Evolutionary conservation across 1,284 basidiomycete species (phyloP).

Genomic region (Cutaneotrichosporon cyanovorans): DNA sequence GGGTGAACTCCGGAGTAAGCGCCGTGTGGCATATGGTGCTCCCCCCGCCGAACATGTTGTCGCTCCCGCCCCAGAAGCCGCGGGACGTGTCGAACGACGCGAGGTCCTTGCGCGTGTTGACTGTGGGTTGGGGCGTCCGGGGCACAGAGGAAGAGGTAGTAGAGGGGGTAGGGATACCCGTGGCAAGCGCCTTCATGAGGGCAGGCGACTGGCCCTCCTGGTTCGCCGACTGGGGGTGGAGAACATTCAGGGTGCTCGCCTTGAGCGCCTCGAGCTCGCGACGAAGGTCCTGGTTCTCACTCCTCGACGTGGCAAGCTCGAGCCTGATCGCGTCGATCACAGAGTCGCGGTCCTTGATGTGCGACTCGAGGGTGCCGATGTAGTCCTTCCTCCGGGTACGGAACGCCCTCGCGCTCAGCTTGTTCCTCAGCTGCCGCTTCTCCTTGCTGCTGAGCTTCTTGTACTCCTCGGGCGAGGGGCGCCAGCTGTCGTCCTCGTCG

Average conservation of each 20-base stretch:
- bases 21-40: constrained; percentile 79
- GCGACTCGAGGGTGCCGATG: constrained; percentile 83
- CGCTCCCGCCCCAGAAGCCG: constrained; percentile 60
- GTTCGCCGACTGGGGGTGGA: constrained; percentile 40
- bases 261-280: constrained; percentile 79
- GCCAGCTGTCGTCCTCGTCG: constrained; percentile 46
- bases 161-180: constrained; percentile 6
- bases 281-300: constrained; percentile 74
- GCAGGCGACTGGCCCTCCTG: constrained; percentile 35
- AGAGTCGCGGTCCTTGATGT: constrained; percentile 85
- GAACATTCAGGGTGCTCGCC: constrained; percentile 50
- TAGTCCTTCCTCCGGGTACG: constrained; percentile 91
- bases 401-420: constrained; percentile 93
- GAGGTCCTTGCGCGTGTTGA: constrained; percentile 78
- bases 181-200: constrained; percentile 33
- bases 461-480: constrained; percentile 72
- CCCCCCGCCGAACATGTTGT: constrained; percentile 51
- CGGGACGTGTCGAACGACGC: constrained; percentile 43
- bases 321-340: constrained; percentile 80
- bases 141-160: constrained; percentile 14
- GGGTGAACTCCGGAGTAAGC: constrained; percentile 57
- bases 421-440: constrained; percentile 91
- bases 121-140: constrained; percentile 43
- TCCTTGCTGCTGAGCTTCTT: constrained; percentile 92
- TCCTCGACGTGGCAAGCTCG: constrained; percentile 69